Evolutionary conservation across 2,329 filamentous ascomycete genomes (phyloP).

Genomic region (Calonectria pseudoreteaudii): DNA sequence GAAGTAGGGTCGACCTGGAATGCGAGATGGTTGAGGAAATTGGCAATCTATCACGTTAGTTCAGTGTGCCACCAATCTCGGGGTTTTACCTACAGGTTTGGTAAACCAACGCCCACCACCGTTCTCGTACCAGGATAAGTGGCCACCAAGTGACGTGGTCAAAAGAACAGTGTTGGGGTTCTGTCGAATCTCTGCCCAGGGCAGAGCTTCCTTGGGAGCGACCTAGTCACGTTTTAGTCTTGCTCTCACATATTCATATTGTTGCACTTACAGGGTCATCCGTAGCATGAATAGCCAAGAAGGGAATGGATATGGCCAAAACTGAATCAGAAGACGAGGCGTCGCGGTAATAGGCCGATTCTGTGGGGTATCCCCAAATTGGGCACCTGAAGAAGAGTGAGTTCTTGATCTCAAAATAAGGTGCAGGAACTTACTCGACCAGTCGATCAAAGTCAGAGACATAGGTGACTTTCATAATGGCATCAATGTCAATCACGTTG

Average conservation of each 20-base stretch:
- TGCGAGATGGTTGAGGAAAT: constrained; percentile 66
- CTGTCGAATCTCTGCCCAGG: constrained; percentile 82
- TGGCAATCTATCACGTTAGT: constrained; percentile 43
- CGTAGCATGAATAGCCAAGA: constrained; percentile 84
- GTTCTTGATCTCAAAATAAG: not conserved
- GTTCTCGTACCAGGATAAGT: constrained; percentile 91
- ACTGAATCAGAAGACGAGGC: constrained; percentile 86
- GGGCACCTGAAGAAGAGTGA: constrained; percentile 68
- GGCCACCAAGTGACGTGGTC: constrained; percentile 88
- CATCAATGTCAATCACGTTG: constrained; percentile 77
- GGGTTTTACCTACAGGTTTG: constrained; percentile 68
- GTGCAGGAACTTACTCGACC: constrained; percentile 56
- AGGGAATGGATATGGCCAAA: constrained; percentile 82
- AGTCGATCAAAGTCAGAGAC: constrained; percentile 90
- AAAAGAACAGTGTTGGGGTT: constrained; percentile 90
- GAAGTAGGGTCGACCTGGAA: constrained; percentile 72
- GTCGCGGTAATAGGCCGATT: constrained; percentile 93
- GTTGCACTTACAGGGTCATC: constrained; percentile 82
- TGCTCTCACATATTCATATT: not conserved
- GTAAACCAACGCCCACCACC: constrained; percentile 89
- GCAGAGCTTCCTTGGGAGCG: constrained; percentile 79
- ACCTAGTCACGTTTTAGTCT: constrained; percentile 66
- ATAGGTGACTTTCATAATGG: constrained; percentile 77
- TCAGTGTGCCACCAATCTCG: not conserved
- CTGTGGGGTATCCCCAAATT: constrained; percentile 94